phyloP scores from a whole-genome alignment of 768 basidiomycete species.

The Psilocybe cubensis region DNA sequence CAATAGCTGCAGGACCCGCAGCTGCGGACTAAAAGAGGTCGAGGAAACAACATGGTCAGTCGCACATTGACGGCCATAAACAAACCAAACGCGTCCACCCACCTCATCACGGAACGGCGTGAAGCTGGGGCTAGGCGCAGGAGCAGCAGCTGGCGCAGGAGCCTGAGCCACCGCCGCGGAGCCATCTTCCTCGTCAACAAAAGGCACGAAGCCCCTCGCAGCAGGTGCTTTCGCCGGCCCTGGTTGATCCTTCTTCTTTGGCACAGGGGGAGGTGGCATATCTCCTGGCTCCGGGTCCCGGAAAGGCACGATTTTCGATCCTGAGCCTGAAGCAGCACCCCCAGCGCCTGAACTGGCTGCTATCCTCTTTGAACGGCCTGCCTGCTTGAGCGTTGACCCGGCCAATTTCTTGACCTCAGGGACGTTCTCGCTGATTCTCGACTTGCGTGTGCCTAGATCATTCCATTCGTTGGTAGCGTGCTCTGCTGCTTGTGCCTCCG shows the following conservation, averaged over 20 bases:
- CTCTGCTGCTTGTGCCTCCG: conserved; percentile 46
- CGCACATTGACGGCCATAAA: conserved; percentile 8
- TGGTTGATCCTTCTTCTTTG: conserved; percentile 28
- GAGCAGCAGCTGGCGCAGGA: too few relatives aligned
- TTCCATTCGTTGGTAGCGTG: conserved; percentile 59
- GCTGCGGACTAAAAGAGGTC: conserved; percentile 24
- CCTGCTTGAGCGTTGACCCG: conserved; percentile 68
- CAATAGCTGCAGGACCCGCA: conserved; percentile 32
- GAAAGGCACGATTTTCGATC: conserved; percentile 66
- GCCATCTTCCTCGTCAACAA: conserved; percentile 24
- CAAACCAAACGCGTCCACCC: conserved; percentile 27
- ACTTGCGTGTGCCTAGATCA: conserved; percentile 78
- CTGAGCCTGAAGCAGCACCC: conserved; percentile 32
- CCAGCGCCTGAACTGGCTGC: conserved; percentile 40
- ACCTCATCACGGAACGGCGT: conserved; percentile 79
- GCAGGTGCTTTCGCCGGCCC: conserved; percentile 33
- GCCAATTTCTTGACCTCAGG: conserved; percentile 69
- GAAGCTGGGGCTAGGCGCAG: conserved; percentile 62
- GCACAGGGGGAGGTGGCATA: conserved; percentile 45
- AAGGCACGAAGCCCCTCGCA: conserved; percentile 40
- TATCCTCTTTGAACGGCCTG: conserved; percentile 58
- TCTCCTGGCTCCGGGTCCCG: conserved; percentile 60
- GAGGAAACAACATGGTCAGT: not conserved
- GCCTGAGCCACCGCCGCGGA: conserved; percentile 28
- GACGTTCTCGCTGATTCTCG: conserved; percentile 79